phyloP scores from a whole-genome alignment of 208 protist genomes.

The Trypanosoma platydactyli region DNA sequence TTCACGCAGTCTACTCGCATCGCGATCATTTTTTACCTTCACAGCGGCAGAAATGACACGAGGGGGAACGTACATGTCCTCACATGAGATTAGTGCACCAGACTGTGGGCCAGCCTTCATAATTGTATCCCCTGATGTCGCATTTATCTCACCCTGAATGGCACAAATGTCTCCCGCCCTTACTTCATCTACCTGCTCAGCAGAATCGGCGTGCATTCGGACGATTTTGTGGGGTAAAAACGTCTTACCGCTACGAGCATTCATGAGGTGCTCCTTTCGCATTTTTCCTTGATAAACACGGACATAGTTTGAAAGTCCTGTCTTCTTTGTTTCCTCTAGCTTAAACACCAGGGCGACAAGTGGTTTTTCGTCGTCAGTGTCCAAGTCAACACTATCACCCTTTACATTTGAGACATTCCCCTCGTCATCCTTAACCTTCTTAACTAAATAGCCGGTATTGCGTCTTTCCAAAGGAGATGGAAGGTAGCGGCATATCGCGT shows the following conservation, averaged over 20 bases:
- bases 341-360: constrained; percentile 98
- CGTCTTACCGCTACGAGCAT: constrained; percentile 84
- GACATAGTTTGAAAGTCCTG: constrained; percentile 98
- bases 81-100: constrained; percentile 72
- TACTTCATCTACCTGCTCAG: constrained; percentile 94
- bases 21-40: constrained; percentile 85
- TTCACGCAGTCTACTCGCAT: constrained; percentile 71
- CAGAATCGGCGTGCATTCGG: constrained; percentile 97
- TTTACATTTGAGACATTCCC: constrained; percentile 75
- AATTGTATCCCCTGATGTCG: constrained; percentile 96
- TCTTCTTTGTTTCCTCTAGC: constrained; percentile 95
- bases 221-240: constrained; percentile 96
- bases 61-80: constrained; percentile 98
- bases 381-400: constrained; percentile 76
- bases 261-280: constrained; percentile 88
- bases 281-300: constrained; percentile 98
- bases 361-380: constrained; percentile 89
- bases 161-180: constrained; percentile 98
- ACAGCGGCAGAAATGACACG: constrained; percentile 97
- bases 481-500: constrained; percentile 96
- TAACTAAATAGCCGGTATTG: constrained; percentile 79
- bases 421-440: constrained; percentile 88
- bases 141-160: constrained; percentile 98
- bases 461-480: constrained; percentile 94
- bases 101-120: constrained; percentile 75